phyloP scores from a whole-genome alignment of 371 early-diverging fungal species.

The Cokeromyces recurvatus region DNA sequence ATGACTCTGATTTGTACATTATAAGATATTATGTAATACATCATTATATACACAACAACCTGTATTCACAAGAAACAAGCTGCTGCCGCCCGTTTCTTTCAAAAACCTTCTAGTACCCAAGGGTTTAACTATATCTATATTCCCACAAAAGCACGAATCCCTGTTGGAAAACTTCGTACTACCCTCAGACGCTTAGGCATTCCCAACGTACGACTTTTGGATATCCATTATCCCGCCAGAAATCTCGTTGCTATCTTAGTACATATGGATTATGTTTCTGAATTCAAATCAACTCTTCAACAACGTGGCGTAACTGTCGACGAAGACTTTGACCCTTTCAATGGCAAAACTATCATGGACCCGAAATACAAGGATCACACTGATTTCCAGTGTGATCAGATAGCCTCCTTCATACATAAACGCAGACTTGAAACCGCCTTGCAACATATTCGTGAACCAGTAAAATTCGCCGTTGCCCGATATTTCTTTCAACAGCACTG shows the following conservation, averaged over 20 bases:
- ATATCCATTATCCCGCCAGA: conserved; percentile 6
- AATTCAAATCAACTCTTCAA: neutral
- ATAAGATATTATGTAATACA: too few relatives aligned
- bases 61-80: neutral
- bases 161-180: conserved; percentile 1
- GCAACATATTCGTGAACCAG: neutral
- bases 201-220: conserved; percentile 1
- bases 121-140: conserved; percentile 13
- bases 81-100: conserved; percentile 6
- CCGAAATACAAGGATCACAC: conserved; percentile 1
- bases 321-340: neutral
- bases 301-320: neutral
- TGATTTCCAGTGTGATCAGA: neutral
- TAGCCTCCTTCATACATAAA: neutral
- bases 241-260: conserved; percentile 1
- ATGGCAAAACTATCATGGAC: neutral
- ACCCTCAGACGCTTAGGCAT: neutral
- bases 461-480: conserved; percentile 1
- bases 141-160: conserved; percentile 1
- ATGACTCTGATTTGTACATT: too few relatives aligned
- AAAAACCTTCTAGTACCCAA: conserved; percentile 1
- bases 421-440: neutral
- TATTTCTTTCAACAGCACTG: conserved; percentile 1
- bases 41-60: too few relatives aligned
- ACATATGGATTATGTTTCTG: conserved; percentile 4